Evolutionary conservation across 2,329 filamentous ascomycete genomes (phyloP).

Genomic region (Aspergillus arachidicola): DNA sequence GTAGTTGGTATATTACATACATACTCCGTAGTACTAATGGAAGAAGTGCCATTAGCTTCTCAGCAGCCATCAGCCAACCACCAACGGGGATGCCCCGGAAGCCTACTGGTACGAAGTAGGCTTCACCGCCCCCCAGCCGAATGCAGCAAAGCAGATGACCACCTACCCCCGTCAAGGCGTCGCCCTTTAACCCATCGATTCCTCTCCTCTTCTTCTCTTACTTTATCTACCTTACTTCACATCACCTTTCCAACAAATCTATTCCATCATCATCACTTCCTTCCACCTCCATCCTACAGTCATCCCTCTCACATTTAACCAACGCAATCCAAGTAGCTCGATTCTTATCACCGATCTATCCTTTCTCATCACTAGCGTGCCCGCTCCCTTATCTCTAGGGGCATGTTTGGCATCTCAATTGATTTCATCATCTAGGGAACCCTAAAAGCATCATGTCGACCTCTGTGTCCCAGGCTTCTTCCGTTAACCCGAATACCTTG

Average conservation of each 20-base stretch:
- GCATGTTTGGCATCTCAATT: slow-evolving; percentile 9
- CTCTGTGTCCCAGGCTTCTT: slow-evolving; percentile 46
- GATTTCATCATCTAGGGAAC: not conserved
- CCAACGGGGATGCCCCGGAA: slow-evolving; percentile 5
- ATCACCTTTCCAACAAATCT: slow-evolving; percentile 7
- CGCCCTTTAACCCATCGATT: slow-evolving; percentile 22
- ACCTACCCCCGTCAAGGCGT: slow-evolving; percentile 18
- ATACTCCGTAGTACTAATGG: not conserved
- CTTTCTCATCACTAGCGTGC: slow-evolving; percentile 14
- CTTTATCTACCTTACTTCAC: slow-evolving; percentile 8
- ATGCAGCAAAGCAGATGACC: slow-evolving; percentile 22
- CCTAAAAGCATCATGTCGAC: slow-evolving; percentile 30
- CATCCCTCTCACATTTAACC: not conserved
- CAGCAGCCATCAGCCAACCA: slow-evolving; percentile 6
- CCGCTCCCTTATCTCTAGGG: slow-evolving; percentile 15
- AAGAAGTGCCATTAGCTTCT: not conserved
- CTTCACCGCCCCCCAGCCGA: slow-evolving; percentile 31
- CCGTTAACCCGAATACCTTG: slow-evolving; percentile 66
- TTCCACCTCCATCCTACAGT: not conserved
- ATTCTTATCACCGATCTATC: slow-evolving; percentile 3
- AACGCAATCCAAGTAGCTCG: not conserved
- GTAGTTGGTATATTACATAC: not conserved
- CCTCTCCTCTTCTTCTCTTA: slow-evolving; percentile 17
- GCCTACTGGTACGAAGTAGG: not conserved
- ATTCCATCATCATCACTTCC: slow-evolving; percentile 1